Conservation (phyloP, 306 rosid species). For the Carpinus viminea region DNA sequence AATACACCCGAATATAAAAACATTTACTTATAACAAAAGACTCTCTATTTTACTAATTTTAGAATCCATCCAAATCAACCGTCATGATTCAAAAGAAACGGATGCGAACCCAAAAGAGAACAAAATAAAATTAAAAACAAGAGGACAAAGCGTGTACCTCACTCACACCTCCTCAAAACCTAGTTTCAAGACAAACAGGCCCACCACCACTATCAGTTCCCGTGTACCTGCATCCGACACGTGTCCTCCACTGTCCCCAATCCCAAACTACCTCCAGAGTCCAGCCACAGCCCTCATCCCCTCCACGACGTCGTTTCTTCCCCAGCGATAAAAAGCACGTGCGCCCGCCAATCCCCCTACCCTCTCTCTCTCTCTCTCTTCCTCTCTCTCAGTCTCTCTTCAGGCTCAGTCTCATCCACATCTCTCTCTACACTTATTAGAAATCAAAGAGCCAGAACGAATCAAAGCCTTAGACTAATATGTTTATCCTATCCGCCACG, state of each 20-base stretch:
- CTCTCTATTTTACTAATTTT: no score
- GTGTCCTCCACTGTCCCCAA: slow-evolving; percentile 10
- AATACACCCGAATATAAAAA: no score
- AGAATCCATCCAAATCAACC: no score
- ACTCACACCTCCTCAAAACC: no score
- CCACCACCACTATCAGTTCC: neutral
- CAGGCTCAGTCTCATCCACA: neutral
- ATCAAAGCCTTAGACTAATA: slow-evolving; percentile 12
- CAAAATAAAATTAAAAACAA: no score
- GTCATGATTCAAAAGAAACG: no score
- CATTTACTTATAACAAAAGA: no score
- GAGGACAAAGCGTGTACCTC: no score
- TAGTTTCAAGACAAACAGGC: neutral
- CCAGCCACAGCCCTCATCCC: neutral
- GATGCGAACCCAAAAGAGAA: no score
- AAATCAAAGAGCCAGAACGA: neutral
- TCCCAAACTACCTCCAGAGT: neutral
- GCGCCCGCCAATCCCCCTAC: neutral
- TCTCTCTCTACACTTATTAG: neutral
- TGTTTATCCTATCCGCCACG: slow-evolving; percentile 41
- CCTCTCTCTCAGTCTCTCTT: neutral
- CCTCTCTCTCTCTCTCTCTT: neutral
- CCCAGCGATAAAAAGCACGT: neutral
- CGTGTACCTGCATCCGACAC: neutral
- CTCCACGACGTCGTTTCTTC: neutral